Percentiles rank a stretch among this genome's conserved stretches.
Conservation (phyloP, 139 green algal species). For the Limnomonas spitsbergensis region DNA sequence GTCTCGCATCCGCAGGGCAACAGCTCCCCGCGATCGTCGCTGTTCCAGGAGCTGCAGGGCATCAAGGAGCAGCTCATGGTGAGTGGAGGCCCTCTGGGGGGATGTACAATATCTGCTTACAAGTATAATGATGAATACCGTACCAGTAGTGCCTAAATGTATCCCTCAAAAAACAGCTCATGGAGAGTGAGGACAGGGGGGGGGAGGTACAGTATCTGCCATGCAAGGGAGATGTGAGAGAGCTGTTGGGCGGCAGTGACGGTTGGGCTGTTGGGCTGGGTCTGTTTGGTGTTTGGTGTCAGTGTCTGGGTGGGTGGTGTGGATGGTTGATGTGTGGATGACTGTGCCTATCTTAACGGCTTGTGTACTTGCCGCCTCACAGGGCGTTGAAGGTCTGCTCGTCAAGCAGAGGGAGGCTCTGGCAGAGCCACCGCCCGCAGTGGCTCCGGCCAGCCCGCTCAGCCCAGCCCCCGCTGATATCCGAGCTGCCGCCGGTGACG, state of each 20-base stretch:
- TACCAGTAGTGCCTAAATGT: no score
- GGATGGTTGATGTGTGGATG: not conserved
- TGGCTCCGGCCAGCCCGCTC: not conserved
- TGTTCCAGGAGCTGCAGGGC: not conserved
- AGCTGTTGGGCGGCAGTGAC: not conserved
- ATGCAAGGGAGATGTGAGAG: not conserved
- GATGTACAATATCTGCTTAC: no score
- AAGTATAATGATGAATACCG: no score
- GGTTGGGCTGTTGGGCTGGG: not conserved
- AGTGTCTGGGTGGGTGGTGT: no score
- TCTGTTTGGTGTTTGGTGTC: no score
- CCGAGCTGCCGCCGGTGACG: not conserved
- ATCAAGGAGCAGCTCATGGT: constrained; percentile 3
- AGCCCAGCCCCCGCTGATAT: not conserved
- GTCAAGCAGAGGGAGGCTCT: not conserved
- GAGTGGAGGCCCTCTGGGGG: not conserved
- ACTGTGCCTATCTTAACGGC: not conserved
- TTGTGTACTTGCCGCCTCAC: not conserved
- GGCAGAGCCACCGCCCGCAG: not conserved
- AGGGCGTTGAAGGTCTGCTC: not conserved
- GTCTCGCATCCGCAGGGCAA: no score
- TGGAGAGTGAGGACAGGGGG: no score
- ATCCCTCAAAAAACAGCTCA: no score
- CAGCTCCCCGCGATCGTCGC: not conserved
- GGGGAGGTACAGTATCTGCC: no score